Percentiles rank a stretch among this genome's conserved stretches.
phyloP scores from a whole-genome alignment of 2,329 filamentous ascomycete species.

The Dryadomyces quercivorus region DNA sequence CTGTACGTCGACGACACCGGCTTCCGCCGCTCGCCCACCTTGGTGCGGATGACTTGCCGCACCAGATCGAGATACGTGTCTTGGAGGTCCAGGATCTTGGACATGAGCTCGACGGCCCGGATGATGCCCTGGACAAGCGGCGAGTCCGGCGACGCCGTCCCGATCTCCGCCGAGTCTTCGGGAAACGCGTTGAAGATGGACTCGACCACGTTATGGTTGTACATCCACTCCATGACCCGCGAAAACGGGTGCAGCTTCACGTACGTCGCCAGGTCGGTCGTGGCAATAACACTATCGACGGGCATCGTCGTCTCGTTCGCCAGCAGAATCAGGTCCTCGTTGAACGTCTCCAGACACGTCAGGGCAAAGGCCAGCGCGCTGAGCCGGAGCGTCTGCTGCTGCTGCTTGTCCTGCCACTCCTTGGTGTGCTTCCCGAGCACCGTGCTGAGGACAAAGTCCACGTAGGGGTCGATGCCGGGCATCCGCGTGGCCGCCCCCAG shows the following conservation, averaged over 20 bases:
- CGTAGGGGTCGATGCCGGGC: slow-evolving; percentile 80
- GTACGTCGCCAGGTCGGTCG: slow-evolving; percentile 67
- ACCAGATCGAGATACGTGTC: slow-evolving; percentile 86
- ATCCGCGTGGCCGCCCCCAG: slow-evolving; percentile 64
- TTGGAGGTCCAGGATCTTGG: slow-evolving; percentile 73
- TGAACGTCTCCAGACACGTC: slow-evolving; percentile 73
- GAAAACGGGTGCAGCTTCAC: slow-evolving; percentile 84
- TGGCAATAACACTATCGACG: slow-evolving; percentile 62
- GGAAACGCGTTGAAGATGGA: slow-evolving; percentile 69
- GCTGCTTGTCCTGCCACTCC: slow-evolving; percentile 42
- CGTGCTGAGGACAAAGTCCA: slow-evolving; percentile 79
- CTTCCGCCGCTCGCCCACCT: slow-evolving; percentile 44
- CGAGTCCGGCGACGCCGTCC: slow-evolving; percentile 62
- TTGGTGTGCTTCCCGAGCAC: slow-evolving; percentile 56
- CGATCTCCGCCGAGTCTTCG: slow-evolving; percentile 60
- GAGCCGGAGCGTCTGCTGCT: slow-evolving; percentile 61
- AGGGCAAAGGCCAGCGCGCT: slow-evolving; percentile 76
- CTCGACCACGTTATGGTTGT: slow-evolving; percentile 78
- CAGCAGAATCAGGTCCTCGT: slow-evolving; percentile 82
- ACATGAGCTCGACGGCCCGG: slow-evolving; percentile 72
- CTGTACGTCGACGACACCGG: slow-evolving; percentile 62
- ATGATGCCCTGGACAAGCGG: slow-evolving; percentile 70
- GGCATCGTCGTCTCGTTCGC: slow-evolving; percentile 65
- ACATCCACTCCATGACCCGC: slow-evolving; percentile 95
- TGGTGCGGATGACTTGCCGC: slow-evolving; percentile 60